Base-by-base conservation (phyloP, 2,329 filamentous ascomycete species). In the Colletotrichum somersetense region DNA sequence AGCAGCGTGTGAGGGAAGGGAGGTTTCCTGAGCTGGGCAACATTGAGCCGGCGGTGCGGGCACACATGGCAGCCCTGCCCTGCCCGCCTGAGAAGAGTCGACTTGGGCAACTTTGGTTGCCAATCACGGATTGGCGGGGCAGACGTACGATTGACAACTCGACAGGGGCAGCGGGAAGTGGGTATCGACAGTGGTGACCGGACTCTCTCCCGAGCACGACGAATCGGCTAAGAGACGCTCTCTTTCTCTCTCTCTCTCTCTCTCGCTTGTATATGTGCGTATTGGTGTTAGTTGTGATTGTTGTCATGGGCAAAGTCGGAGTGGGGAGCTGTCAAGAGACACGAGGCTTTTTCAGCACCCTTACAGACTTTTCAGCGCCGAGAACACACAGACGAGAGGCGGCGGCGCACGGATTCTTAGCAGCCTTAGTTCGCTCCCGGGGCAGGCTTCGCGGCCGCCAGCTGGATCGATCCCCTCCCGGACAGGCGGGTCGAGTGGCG, bases 391-490 rank as follows among this genome's bases (percentile, higher is more conserved):
- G 68, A 55, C 44, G 53, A 65, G 44, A 50, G 23, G 48, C 58
- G 38, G 50, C 56, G 3, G 35, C 35, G 61, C 66, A 59, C 66
- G 44, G 66, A 46, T 66, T 53, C 26, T 30, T 18, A 42, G 61
- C 23, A 6, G 40, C 38, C n/a, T 11, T n/a, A 42, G 33, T 44
- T 38, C 4, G 48, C 38, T 30, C 26, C 62, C 78, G 33, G 74
- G 76, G 2, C 72, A 77, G 56, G 67, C 84, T 26, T 52, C 23
- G 12, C 23, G 23, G 75, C 80, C 3, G 26, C 26, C 35, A 77
- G 55, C 33, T 26, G 50, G 58, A 42, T 33, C 58, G 44, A 23
- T 48, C 20, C 20, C 40, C 33, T 20, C 26, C 5, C 33, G 4
- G 26, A 26, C 30, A 55, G 53, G 46, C 67, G 67, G 62, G 67